Evolutionary conservation across 768 basidiomycete genomes (phyloP).

Genomic region (Leccinellum albellum): DNA sequence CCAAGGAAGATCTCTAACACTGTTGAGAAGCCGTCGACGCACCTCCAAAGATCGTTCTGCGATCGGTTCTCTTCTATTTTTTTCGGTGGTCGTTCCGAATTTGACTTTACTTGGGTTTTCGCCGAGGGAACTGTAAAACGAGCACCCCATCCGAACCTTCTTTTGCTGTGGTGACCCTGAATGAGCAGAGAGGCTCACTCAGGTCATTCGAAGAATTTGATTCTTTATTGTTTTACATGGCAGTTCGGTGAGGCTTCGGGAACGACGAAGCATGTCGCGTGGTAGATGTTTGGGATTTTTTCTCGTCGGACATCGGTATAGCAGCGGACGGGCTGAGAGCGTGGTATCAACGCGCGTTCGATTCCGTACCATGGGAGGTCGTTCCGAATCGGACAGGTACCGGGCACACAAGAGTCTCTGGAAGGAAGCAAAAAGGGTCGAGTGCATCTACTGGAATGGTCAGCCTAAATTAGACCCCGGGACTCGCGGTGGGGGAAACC

Average conservation of each 20-base stretch:
- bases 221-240: neutral
- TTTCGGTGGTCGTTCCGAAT: neutral
- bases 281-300: neutral
- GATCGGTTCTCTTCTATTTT: neutral
- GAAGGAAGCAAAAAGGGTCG: neutral
- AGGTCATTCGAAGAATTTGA: neutral
- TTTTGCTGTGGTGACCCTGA: neutral
- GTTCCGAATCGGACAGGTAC: neutral
- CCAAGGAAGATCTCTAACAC: neutral
- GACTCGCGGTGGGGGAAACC: neutral
- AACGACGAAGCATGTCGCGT: neutral
- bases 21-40: neutral
- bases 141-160: neutral
- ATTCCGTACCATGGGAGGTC: neutral
- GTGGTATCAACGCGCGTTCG: neutral
- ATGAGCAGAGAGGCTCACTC: neutral
- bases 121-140: neutral
- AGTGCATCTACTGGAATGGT: neutral
- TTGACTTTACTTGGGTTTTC: neutral
- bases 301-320: neutral
- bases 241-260: neutral
- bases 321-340: neutral
- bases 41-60: neutral
- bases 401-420: neutral
- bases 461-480: neutral